Conservation (phyloP, 1,139 yeast species). For the Saccharomycopsis hybrid region DNA sequence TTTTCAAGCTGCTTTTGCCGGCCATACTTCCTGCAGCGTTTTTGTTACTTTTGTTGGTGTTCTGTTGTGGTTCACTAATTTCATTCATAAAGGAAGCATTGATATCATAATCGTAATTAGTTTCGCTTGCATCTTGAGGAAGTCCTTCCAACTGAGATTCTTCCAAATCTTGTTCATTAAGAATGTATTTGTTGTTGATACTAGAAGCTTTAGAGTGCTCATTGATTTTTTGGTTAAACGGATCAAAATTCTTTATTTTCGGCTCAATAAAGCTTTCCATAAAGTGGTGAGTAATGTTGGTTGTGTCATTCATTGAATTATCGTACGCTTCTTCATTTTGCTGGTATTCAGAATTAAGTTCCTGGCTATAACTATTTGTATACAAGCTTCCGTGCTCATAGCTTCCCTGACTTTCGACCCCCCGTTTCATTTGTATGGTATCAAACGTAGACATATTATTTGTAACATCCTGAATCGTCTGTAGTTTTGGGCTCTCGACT, state of each 20-base stretch:
- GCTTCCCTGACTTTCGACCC: too few species aligned
- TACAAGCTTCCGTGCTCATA: too few species aligned
- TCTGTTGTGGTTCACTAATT: not conserved
- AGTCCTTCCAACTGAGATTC: too few species aligned
- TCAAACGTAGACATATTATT: slow-evolving; percentile 13
- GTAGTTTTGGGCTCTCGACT: not conserved
- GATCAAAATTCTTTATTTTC: slow-evolving; percentile 4
- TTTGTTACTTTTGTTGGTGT: not conserved
- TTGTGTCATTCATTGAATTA: slow-evolving; percentile 8
- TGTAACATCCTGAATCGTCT: slow-evolving; percentile 12
- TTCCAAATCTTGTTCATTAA: not conserved
- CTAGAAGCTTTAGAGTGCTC: not conserved
- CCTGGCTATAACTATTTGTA: too few species aligned
- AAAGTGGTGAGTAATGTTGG: slow-evolving; percentile 11
- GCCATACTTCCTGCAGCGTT: not conserved
- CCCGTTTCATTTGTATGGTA: not conserved
- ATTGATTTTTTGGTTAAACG: not conserved
- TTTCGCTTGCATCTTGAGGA: not conserved
- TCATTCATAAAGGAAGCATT: slow-evolving; percentile 21
- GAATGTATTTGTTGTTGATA: not conserved
- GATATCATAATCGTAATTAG: slow-evolving; percentile 17
- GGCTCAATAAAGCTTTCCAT: slow-evolving; percentile 17
- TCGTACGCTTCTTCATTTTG: not conserved
- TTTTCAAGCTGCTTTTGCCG: slow-evolving; percentile 3
- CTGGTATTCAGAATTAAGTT: too few species aligned